phyloP scores from a whole-genome alignment of 1,284 basidiomycete species.

The Kalmanozyma brasiliensis region DNA sequence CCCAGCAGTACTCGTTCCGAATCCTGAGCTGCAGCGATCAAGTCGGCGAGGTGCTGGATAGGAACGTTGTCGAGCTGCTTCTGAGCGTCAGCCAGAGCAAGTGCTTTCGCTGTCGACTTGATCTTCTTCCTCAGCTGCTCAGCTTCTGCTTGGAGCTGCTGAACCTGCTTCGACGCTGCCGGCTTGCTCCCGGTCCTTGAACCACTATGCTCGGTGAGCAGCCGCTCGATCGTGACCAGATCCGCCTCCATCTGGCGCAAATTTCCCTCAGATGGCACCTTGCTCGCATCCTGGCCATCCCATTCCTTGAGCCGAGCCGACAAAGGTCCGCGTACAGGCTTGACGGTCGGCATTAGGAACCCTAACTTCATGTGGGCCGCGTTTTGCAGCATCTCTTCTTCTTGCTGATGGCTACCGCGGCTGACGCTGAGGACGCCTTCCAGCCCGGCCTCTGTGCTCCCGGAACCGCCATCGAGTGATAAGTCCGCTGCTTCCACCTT shows the following conservation, averaged over 20 bases:
- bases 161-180: constrained; percentile 14
- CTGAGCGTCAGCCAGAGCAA: constrained; percentile 5
- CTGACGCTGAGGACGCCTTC: not conserved
- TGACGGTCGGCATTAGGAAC: constrained; percentile 27
- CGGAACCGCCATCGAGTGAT: not conserved
- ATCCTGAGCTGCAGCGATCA: constrained; percentile 35
- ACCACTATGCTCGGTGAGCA: constrained; percentile 12
- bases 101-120: constrained; percentile 9
- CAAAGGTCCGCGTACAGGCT: constrained; percentile 42
- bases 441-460: not conserved
- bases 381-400: constrained; percentile 15
- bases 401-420: not conserved
- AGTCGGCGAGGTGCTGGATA: constrained; percentile 21
- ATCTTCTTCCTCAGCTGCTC: constrained; percentile 24
- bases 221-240: constrained; percentile 11
- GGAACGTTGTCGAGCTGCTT: constrained; percentile 16
- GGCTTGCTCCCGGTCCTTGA: not conserved
- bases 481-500: constrained; percentile 3
- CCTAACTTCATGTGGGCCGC: constrained; percentile 16
- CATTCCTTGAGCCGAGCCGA: constrained; percentile 16
- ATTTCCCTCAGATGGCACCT: constrained; percentile 18
- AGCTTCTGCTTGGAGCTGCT: constrained; percentile 20
- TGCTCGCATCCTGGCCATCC: constrained; percentile 47
- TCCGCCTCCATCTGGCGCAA: constrained; percentile 31
- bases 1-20: constrained; percentile 29